A percentile compares a stretch with the other conserved stretches of the same genome.
These are phyloP conservation scores for Alternaria sp. DNA, from an alignment of 2,329 filamentous ascomycete genomes.

Conservation along the genomic window DNA sequence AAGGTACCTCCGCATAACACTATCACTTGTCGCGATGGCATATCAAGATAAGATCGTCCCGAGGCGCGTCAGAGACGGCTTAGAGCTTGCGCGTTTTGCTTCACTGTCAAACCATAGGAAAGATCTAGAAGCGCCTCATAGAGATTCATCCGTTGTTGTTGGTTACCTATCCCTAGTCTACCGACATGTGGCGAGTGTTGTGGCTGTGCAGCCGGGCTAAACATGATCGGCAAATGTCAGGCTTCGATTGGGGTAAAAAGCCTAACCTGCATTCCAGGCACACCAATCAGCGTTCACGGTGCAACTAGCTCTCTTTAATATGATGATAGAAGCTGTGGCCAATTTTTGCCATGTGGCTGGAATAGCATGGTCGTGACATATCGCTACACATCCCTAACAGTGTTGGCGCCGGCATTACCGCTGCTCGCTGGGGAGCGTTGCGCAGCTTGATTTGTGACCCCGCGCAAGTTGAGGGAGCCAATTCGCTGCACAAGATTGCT, in stretches of 20 bases:
- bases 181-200: conserved; percentile 16
- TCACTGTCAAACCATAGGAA: conserved; percentile 1
- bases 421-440: conserved; percentile 25
- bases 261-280: conserved; percentile 28
- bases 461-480: conserved; percentile 76
- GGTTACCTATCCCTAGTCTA: conserved; percentile 10
- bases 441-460: conserved; percentile 33
- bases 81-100: conserved; percentile 25
- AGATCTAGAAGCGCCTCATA: conserved; percentile 18
- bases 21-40: conserved; percentile 15
- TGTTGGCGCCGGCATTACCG: conserved; percentile 34
- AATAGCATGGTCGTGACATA: conserved; percentile 8
- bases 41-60: conserved; percentile 14
- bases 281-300: conserved; percentile 34
- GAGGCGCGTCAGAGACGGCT: conserved; percentile 14
- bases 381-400: conserved; percentile 48
- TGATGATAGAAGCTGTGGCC: conserved; percentile 17
- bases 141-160: conserved; percentile 15
- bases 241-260: conserved; percentile 19
- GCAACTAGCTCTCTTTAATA: conserved; percentile 1
- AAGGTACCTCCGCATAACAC: conserved; percentile 4
- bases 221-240: conserved; percentile 29
- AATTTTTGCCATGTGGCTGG: conserved; percentile 15
- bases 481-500: conserved; percentile 89
- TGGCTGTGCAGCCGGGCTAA: conserved; percentile 21